A percentile compares a stretch with the other conserved stretches of the same genome.
These are phyloP conservation scores for Verticillium albo-atrum DNA, from an alignment of 2,329 filamentous ascomycete genomes.

Conservation along the genomic window DNA sequence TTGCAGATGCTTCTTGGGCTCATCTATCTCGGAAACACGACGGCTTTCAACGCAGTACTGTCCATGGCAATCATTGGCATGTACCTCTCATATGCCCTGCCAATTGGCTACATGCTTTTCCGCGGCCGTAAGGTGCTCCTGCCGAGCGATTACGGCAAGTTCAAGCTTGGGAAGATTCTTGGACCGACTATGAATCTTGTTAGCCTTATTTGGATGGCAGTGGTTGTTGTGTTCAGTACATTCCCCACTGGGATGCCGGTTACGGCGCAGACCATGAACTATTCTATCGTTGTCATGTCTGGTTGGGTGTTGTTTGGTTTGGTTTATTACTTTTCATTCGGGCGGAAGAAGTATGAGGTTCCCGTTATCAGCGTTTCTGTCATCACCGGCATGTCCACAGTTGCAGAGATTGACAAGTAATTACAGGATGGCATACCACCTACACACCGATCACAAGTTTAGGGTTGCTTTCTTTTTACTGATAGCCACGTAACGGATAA, in stretches of 20 bases:
- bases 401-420: background rate
- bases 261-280: conserved; percentile 40
- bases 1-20: conserved; percentile 26
- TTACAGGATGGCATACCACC: background rate
- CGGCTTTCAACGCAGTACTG: conserved; percentile 35
- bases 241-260: conserved; percentile 37
- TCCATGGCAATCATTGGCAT: conserved; percentile 37
- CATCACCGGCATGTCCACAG: conserved; percentile 6
- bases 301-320: conserved; percentile 31
- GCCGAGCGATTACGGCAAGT: conserved; percentile 16
- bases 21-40: conserved; percentile 36
- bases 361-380: conserved; percentile 8
- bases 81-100: conserved; percentile 37
- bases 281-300: conserved; percentile 35
- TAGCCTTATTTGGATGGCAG: conserved; percentile 34
- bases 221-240: conserved; percentile 40
- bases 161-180: conserved; percentile 23
- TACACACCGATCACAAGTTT: too few relatives aligned
- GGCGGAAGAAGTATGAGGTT: conserved; percentile 20
- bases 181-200: conserved; percentile 33
- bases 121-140: conserved; percentile 23
- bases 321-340: conserved; percentile 23
- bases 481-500: too few relatives aligned
- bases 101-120: conserved; percentile 30
- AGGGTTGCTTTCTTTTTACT: too few relatives aligned